These are phyloP conservation scores for Sporothrix curviconia DNA, from an alignment of 2,329 filamentous ascomycete species.

Conservation along the genomic window DNA sequence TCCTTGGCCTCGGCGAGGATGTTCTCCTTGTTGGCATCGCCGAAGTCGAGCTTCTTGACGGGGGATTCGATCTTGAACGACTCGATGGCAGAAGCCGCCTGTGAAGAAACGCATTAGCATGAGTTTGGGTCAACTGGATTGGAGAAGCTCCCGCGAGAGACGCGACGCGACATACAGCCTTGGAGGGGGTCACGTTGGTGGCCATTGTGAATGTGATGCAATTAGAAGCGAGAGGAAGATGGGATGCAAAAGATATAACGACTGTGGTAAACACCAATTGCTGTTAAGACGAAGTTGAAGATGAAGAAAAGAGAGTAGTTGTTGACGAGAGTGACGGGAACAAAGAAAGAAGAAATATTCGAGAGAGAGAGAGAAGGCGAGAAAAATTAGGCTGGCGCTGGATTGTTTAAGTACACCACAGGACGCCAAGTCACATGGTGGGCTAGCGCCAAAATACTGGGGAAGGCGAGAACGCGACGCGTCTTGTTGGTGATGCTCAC, in stretches of 20 bases:
- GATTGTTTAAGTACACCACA: slow-evolving; percentile 21
- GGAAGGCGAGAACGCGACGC: slow-evolving; percentile 16
- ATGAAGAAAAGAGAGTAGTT: slow-evolving; percentile 6
- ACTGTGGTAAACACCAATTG: background rate
- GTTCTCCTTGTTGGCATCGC: slow-evolving; percentile 75
- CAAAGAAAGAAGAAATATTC: slow-evolving; percentile 1
- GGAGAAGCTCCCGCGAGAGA: slow-evolving; percentile 10
- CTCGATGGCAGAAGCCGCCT: slow-evolving; percentile 84
- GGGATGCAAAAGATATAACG: background rate
- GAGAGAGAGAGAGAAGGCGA: background rate
- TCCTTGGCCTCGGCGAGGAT: slow-evolving; percentile 41
- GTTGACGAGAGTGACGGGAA: slow-evolving; percentile 4
- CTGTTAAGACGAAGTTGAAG: background rate
- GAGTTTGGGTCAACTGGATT: background rate
- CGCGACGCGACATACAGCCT: slow-evolving; percentile 27
- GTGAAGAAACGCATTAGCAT: slow-evolving; percentile 29
- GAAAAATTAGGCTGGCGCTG: slow-evolving; percentile 18
- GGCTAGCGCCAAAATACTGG: slow-evolving; percentile 14
- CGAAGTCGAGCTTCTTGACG: slow-evolving; percentile 81
- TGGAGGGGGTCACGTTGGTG: slow-evolving; percentile 37
- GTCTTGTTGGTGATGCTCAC: slow-evolving; percentile 15
- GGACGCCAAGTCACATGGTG: slow-evolving; percentile 20
- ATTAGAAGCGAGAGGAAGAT: background rate
- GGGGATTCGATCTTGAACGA: slow-evolving; percentile 90
- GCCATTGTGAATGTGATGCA: slow-evolving; percentile 53